Percentiles rank a stretch among this genome's conserved stretches.
Evolutionary conservation across 257 asterid species (phyloP).

Genomic region (Capsicum pubescens): DNA sequence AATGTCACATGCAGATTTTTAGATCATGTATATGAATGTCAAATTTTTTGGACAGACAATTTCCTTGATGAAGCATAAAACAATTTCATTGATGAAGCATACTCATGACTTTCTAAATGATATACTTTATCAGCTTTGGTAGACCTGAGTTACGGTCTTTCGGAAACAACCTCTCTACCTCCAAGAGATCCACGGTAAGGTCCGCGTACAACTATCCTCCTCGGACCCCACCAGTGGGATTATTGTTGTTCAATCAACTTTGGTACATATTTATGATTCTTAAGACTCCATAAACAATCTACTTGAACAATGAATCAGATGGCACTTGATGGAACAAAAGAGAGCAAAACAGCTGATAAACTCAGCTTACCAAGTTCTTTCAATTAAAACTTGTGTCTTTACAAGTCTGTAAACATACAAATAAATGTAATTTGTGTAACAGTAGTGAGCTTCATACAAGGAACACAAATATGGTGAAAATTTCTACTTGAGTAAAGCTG

Average conservation of each 20-base stretch:
- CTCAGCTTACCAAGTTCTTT: conserved; percentile 9
- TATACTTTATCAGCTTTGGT: too few relatives aligned
- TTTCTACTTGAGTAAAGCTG: conserved; percentile 26
- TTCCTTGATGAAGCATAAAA: background rate
- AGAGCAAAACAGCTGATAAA: background rate
- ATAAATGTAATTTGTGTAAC: conserved; percentile 19
- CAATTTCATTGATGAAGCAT: too few relatives aligned
- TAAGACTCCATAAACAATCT: background rate
- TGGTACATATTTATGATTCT: background rate
- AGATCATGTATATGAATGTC: background rate
- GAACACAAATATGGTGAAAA: conserved; percentile 20
- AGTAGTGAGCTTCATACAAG: background rate
- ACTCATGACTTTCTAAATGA: too few relatives aligned
- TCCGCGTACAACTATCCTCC: background rate
- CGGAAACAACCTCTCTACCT: background rate
- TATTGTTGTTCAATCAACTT: background rate
- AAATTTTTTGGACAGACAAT: too few relatives aligned
- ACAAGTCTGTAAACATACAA: background rate
- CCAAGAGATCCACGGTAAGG: background rate
- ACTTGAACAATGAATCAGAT: background rate
- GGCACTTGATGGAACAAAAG: background rate
- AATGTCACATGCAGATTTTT: too few relatives aligned
- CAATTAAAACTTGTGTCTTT: background rate
- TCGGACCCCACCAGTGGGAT: background rate
- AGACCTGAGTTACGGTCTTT: background rate